Conservation (phyloP, 768 basidiomycete species). For the Sistotremastrum suecicum region DNA sequence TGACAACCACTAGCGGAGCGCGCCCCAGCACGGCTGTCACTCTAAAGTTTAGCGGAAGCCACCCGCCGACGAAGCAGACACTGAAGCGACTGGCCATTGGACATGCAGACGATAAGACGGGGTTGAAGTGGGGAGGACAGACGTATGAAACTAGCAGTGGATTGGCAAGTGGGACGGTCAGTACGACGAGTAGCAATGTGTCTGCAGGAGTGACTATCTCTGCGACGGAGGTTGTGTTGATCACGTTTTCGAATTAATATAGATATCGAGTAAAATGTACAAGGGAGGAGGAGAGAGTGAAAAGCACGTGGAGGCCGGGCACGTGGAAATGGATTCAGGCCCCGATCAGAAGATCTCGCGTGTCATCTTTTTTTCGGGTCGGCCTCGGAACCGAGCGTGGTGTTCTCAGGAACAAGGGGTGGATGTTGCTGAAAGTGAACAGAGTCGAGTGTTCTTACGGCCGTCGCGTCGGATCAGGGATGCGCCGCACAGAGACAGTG, state of each 20-base stretch:
- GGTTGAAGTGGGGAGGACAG: constrained; percentile 44
- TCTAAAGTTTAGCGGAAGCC: constrained; percentile 21
- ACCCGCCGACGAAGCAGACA: constrained; percentile 18
- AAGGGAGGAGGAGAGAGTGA: no score
- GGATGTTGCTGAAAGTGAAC: no score
- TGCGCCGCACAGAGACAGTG: constrained; percentile 10
- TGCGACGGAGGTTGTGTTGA: constrained; percentile 33
- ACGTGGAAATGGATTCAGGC: no score
- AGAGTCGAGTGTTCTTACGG: no score
- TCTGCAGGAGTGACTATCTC: constrained; percentile 28
- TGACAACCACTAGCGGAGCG: constrained; percentile 12
- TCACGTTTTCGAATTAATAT: constrained; percentile 16
- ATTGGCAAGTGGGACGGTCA: constrained; percentile 22
- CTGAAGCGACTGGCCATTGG: constrained; percentile 36
- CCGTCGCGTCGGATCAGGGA: not conserved
- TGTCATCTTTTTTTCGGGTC: no score
- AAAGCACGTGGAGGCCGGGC: no score
- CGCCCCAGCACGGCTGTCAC: constrained; percentile 19
- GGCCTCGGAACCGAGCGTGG: no score
- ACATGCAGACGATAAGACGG: constrained; percentile 36
- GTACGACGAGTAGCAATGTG: constrained; percentile 17
- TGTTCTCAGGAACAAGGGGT: no score
- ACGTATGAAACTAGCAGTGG: constrained; percentile 39
- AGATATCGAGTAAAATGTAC: no score
- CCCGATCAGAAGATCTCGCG: no score